Conservation (phyloP, 2,329 filamentous ascomycete genomes). For the Myotisia sp. region DNA sequence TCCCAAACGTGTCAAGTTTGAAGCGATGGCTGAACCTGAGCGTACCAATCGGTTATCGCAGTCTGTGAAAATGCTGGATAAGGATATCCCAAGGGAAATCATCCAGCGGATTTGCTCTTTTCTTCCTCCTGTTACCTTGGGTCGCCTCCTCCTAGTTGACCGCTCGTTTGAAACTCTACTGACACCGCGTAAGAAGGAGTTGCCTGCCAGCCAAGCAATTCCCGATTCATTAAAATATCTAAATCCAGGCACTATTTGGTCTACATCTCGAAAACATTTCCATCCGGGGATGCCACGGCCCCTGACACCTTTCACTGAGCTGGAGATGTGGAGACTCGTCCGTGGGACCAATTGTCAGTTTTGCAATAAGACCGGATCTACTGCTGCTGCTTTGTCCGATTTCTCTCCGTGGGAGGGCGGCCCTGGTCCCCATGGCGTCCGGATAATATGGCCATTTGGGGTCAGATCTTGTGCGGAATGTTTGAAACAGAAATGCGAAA, state of each 20-base stretch:
- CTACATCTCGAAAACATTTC: slow-evolving; percentile 49
- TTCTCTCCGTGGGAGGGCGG: slow-evolving; percentile 43
- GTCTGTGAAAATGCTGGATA: slow-evolving; percentile 4
- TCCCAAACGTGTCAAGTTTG: slow-evolving; percentile 13
- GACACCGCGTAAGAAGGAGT: slow-evolving; percentile 31
- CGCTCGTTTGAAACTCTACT: slow-evolving; percentile 50
- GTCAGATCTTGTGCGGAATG: slow-evolving; percentile 54
- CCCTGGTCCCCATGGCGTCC: slow-evolving; percentile 46
- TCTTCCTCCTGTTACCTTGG: slow-evolving; percentile 49
- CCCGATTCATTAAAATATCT: slow-evolving; percentile 21
- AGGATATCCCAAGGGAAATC: slow-evolving; percentile 42
- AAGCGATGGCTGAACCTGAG: slow-evolving; percentile 7
- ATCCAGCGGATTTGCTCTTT: slow-evolving; percentile 59
- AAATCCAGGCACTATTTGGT: slow-evolving; percentile 57
- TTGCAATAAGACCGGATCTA: slow-evolving; percentile 37
- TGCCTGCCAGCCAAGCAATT: slow-evolving; percentile 21
- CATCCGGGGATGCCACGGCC: slow-evolving; percentile 56
- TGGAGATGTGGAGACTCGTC: slow-evolving; percentile 62
- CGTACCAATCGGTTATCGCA: neutral
- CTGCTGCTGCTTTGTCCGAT: slow-evolving; percentile 16
- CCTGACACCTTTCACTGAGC: slow-evolving; percentile 49
- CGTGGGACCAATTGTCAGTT: slow-evolving; percentile 52
- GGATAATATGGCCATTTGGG: slow-evolving; percentile 57
- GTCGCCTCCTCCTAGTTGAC: slow-evolving; percentile 52
- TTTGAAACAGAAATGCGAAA: slow-evolving; percentile 45